Percentiles rank a stretch among this genome's conserved stretches.
phyloP scores from a whole-genome alignment of 1,139 yeast genomes.

The Blastobotrys ciferrii region DNA sequence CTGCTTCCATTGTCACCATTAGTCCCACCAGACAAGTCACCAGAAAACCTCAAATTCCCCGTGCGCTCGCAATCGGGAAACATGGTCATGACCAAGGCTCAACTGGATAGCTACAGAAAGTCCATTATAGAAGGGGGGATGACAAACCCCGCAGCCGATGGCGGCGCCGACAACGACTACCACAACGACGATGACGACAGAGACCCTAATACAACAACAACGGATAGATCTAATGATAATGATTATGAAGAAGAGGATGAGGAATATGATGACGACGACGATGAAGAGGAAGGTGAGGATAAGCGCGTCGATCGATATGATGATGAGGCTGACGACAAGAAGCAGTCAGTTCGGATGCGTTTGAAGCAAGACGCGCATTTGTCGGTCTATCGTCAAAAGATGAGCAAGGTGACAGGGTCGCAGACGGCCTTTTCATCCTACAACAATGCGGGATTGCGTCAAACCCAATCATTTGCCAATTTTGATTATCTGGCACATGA shows the following conservation, averaged over 20 bases:
- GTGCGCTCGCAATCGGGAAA: constrained; percentile 5
- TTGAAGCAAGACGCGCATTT: constrained; percentile 42
- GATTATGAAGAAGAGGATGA: constrained; percentile 20
- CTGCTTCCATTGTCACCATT: constrained; percentile 24
- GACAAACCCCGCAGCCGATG: constrained; percentile 18
- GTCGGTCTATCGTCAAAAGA: constrained; percentile 43
- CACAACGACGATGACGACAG: constrained; percentile 10
- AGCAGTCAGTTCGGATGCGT: constrained; percentile 33
- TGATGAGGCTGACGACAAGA: constrained; percentile 28
- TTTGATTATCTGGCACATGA: constrained; percentile 12
- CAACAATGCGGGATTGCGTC: constrained; percentile 16
- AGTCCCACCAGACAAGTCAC: constrained; percentile 16
- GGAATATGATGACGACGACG: constrained; percentile 21
- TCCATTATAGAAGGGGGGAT: constrained; percentile 22
- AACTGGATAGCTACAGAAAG: constrained; percentile 38
- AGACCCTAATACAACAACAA: not conserved
- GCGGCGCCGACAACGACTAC: constrained; percentile 16
- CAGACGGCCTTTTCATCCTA: constrained; percentile 26
- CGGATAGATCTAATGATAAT: constrained; percentile 15
- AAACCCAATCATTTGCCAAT: constrained; percentile 16
- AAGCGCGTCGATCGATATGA: constrained; percentile 25
- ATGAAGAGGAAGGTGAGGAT: constrained; percentile 21
- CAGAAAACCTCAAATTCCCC: constrained; percentile 7
- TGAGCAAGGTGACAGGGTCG: constrained; percentile 41
- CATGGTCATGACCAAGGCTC: constrained; percentile 37